Evolutionary conservation across 2,329 filamentous ascomycete species (phyloP).

Genomic region (Dothistroma septosporum): DNA sequence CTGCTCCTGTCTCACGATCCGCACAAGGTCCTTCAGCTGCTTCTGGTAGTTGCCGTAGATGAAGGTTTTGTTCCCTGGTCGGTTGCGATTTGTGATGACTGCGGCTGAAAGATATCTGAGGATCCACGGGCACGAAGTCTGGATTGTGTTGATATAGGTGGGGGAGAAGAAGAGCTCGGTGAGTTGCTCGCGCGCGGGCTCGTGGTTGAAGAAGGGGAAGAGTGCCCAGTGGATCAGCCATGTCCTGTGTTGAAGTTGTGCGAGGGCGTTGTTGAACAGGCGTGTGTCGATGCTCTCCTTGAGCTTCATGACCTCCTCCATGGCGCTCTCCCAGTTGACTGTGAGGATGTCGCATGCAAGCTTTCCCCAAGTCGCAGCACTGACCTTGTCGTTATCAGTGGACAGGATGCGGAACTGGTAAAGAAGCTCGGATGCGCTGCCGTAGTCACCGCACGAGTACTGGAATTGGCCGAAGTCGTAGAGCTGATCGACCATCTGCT

Average conservation of each 20-base stretch:
- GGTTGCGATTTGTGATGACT: conserved; percentile 78
- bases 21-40: conserved; percentile 94
- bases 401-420: conserved; percentile 98
- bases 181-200: conserved; percentile 80
- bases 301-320: conserved; percentile 86
- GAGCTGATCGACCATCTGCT: conserved; percentile 92
- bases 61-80: conserved; percentile 85
- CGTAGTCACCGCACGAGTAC: conserved; percentile 95
- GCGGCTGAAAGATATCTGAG: conserved; percentile 89
- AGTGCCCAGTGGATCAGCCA: conserved; percentile 98
- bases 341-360: conserved; percentile 92
- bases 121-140: conserved; percentile 95
- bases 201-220: conserved; percentile 98
- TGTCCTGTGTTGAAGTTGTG: conserved; percentile 91
- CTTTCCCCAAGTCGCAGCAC: conserved; percentile 95
- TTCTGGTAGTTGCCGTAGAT: conserved; percentile 97
- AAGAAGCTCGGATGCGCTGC: conserved; percentile 80
- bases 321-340: conserved; percentile 88
- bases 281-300: conserved; percentile 90
- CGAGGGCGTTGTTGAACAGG: conserved; percentile 92
- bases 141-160: conserved; percentile 98
- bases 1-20: conserved; percentile 91
- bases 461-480: conserved; percentile 96
- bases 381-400: conserved; percentile 96
- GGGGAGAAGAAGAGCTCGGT: conserved; percentile 97